Conservation (phyloP, 2,329 filamentous ascomycete genomes). For the Parafenestella ontariensis region DNA sequence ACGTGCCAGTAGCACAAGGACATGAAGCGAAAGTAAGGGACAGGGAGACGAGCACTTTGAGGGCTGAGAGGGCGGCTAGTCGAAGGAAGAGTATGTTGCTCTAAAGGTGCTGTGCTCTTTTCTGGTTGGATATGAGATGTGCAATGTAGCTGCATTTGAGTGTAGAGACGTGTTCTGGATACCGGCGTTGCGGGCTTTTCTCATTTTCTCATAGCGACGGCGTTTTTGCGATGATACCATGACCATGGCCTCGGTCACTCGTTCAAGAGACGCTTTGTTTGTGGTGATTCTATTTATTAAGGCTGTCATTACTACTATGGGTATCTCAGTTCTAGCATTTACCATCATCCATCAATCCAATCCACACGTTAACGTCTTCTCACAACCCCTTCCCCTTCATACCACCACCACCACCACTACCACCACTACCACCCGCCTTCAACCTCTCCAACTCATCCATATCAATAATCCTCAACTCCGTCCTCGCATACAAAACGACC, state of each 20-base stretch:
- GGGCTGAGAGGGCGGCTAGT: slow-evolving; percentile 48
- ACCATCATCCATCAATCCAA: not conserved
- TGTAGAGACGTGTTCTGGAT: not conserved
- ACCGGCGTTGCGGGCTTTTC: not conserved
- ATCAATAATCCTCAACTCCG: slow-evolving; percentile 72
- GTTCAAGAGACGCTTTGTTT: not conserved
- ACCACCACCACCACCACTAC: no score
- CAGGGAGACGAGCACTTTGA: slow-evolving; percentile 27
- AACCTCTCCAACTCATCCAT: slow-evolving; percentile 69
- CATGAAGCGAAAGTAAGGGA: slow-evolving; percentile 11
- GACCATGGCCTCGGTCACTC: not conserved
- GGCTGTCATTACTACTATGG: not conserved
- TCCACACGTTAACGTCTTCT: not conserved
- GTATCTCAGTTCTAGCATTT: not conserved
- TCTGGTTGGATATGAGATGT: not conserved
- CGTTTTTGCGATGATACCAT: slow-evolving; percentile 15
- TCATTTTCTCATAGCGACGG: slow-evolving; percentile 16
- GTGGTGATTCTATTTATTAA: not conserved
- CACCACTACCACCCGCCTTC: slow-evolving; percentile 60
- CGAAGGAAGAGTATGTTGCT: slow-evolving; percentile 54
- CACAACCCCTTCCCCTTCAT: not conserved
- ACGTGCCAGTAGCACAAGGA: slow-evolving; percentile 6
- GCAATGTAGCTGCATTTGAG: not conserved
- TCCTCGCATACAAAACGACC: slow-evolving; percentile 67
- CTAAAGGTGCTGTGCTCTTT: slow-evolving; percentile 24